Percentiles rank a stretch among this genome's conserved stretches.
Conservation (phyloP, 2,329 filamentous ascomycete species). For the Dothistroma septosporum region DNA sequence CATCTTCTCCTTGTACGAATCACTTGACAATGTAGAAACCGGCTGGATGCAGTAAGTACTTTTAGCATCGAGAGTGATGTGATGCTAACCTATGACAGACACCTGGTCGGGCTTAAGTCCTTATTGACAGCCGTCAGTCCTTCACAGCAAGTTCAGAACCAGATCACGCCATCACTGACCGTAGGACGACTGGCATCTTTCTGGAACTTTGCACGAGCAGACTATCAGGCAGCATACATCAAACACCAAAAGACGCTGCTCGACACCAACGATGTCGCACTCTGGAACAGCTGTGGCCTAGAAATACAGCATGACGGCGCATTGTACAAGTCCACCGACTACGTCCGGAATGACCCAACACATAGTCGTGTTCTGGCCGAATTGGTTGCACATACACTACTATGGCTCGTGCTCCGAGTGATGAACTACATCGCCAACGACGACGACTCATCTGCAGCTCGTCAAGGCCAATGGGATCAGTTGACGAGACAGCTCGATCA, state of each 20-base stretch:
- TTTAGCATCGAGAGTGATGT: background rate
- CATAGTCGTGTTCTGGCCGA: conserved; percentile 27
- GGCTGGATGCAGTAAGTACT: conserved; percentile 48
- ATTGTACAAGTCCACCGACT: conserved; percentile 41
- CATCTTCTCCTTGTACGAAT: conserved; percentile 63
- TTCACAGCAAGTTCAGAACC: conserved; percentile 34
- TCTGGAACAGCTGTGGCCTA: conserved; percentile 63
- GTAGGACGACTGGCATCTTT: conserved; percentile 58
- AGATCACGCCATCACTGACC: conserved; percentile 46
- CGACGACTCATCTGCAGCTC: conserved; percentile 42
- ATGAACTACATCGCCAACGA: conserved; percentile 59
- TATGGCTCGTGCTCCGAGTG: conserved; percentile 62
- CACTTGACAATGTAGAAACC: conserved; percentile 58
- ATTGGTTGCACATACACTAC: conserved; percentile 58
- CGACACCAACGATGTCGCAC: conserved; percentile 55
- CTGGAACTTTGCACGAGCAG: conserved; percentile 61
- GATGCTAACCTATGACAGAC: conserved; percentile 39
- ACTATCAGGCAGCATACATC: conserved; percentile 45
- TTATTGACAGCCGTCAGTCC: conserved; percentile 47
- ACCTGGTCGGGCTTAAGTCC: conserved; percentile 61
- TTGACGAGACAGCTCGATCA: conserved; percentile 56
- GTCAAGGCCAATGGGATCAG: conserved; percentile 47
- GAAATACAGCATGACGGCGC: conserved; percentile 51
- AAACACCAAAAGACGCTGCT: conserved; percentile 58
- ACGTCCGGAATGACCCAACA: conserved; percentile 54